A percentile compares a stretch with the other conserved stretches of the same genome.
Conservation (phyloP, 345 rosid genomes). For the Ceriops decandra region DNA sequence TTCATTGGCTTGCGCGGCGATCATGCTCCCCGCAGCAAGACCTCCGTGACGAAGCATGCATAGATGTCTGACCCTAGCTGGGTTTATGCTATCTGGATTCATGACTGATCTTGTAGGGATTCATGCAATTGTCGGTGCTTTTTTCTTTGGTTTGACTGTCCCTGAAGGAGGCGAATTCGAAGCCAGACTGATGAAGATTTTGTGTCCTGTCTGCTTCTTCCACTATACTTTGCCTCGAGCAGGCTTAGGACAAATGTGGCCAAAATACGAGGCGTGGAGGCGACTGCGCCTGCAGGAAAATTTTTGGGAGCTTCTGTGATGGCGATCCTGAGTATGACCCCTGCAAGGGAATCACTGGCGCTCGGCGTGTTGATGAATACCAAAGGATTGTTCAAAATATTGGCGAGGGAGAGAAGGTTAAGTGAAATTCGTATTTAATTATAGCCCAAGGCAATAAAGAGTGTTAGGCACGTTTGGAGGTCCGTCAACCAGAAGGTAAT, state of each 20-base stretch:
- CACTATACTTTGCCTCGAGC: constrained; percentile 54
- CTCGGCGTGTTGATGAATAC: constrained; percentile 66
- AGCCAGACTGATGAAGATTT: constrained; percentile 44
- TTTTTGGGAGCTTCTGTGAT: constrained; percentile 45
- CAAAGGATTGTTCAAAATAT: constrained; percentile 59
- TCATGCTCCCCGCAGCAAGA: constrained; percentile 30
- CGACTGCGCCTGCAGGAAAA: constrained; percentile 53
- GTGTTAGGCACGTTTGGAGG: constrained; percentile 24
- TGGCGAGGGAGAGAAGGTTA: constrained; percentile 44
- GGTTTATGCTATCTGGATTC: constrained; percentile 50
- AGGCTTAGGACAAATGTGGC: constrained; percentile 56
- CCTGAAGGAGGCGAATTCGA: constrained; percentile 46
- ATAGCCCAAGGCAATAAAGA: constrained; percentile 7
- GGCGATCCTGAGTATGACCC: constrained; percentile 41
- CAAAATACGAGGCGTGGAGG: constrained; percentile 35
- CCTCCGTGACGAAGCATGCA: constrained; percentile 37
- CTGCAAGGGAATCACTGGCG: constrained; percentile 45
- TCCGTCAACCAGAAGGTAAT: constrained; percentile 35
- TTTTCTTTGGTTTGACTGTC: constrained; percentile 46
- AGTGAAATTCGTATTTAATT: background rate
- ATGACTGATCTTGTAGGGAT: constrained; percentile 53
- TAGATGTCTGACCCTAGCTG: constrained; percentile 40
- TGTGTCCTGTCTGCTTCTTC: constrained; percentile 48
- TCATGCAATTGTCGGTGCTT: constrained; percentile 54
- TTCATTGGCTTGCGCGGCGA: constrained; percentile 19